Base-by-base conservation (phyloP, 2,329 filamentous ascomycete species). In the Fonsecaea nubica region DNA sequence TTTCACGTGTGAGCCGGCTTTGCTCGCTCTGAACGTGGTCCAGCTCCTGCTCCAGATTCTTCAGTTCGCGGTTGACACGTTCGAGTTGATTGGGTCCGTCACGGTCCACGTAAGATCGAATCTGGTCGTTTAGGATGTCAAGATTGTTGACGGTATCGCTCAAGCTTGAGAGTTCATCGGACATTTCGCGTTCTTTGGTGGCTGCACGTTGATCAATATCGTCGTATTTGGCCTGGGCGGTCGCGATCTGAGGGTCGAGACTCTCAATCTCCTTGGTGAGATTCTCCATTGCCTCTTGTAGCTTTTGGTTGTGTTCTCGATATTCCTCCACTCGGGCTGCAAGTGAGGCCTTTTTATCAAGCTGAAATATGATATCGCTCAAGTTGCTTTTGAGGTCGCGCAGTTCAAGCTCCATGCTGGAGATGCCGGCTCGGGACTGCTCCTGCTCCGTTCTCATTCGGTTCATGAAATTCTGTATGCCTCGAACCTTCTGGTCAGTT, bases 341-440 rank as follows among this genome's bases (percentile, higher is more conserved):
- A 25, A 97, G 82, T 52, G 86, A 85, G 45, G 86, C 84, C 80
- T 93, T 97, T 78, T 92, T 92, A 76, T 96, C 92, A 32, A 98
- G 83, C 73, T 93, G 89, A 65, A 90, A 89, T 56, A 86, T 84
- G 1, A 90, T 87, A 60, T 86, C 86, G 72, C 85, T 89, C 59
- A 97, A 83, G 70, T 90, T 90, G 75, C 89, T 90, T 67, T 85
- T 87, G 48, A 91, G 81, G 77, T 96, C 91, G 73, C 91, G 90
- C 66, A 89, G 85, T 74, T 95, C 89, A 4, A 95, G 83, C 77
- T 97, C 92, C 32, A 96, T 82, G 15, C 83, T 82, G 69, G 85
- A 90, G 63, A 95, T 85, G 40, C 87, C 82, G 69, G 87, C 87
- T 65, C 88, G 88, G 62, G 87, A 85, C 45, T 90, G 87, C 71